Evolutionary conservation across 1,139 yeast species (phyloP).

Genomic region (Protomyces lactucae-debilis): DNA sequence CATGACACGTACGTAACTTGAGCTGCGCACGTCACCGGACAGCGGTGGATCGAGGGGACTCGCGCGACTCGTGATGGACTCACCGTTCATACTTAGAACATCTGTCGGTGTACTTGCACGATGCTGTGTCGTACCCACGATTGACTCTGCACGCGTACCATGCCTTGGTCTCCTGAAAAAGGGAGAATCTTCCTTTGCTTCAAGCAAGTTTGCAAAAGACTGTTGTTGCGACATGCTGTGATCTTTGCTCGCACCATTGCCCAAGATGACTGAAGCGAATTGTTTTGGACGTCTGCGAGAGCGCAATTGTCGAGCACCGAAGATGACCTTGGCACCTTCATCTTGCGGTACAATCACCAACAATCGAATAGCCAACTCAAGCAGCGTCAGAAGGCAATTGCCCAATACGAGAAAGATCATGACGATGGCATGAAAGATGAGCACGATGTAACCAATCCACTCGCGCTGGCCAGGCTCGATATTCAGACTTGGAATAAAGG

Average conservation of each 20-base stretch:
- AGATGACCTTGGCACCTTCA: conserved; percentile 32
- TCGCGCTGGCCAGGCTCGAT: conserved; percentile 35
- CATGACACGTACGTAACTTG: not conserved
- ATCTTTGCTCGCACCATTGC: not conserved
- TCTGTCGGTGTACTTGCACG: not conserved
- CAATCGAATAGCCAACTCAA: conserved; percentile 37
- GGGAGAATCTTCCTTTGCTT: conserved; percentile 24
- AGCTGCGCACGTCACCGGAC: not conserved
- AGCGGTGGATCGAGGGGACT: not conserved
- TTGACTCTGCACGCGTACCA: not conserved
- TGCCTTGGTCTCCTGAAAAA: conserved; percentile 12
- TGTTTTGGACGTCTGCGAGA: conserved; percentile 31
- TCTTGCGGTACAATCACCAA: conserved; percentile 34
- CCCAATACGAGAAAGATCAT: conserved; percentile 36
- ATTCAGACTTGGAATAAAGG: conserved; percentile 36
- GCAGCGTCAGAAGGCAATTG: conserved; percentile 37
- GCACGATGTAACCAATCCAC: conserved; percentile 40
- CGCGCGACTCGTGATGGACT: not conserved
- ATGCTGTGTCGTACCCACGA: not conserved
- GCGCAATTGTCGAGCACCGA: conserved; percentile 34
- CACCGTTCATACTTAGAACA: not conserved
- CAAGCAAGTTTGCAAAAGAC: conserved; percentile 16
- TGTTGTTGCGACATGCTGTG: not conserved
- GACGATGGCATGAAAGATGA: conserved; percentile 38
- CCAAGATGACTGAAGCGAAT: not conserved